A percentile compares a stretch with the other conserved stretches of the same genome.
Evolutionary conservation across 1,139 yeast species (phyloP).

Genomic region (Blastobotrys illinoisensis): DNA sequence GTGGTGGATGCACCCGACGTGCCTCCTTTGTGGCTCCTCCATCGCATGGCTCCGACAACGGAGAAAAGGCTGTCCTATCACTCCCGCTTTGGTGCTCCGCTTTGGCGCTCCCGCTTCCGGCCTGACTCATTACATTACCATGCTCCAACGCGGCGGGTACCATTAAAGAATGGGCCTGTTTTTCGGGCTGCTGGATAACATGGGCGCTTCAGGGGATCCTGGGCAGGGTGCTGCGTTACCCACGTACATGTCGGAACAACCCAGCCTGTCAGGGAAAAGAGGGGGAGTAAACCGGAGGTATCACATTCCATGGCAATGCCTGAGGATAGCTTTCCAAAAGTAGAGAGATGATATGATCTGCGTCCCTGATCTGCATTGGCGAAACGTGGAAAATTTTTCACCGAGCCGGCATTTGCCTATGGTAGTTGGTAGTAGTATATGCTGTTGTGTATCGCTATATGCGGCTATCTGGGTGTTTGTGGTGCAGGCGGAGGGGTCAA

Average conservation of each 20-base stretch:
- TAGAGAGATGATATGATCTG: background rate
- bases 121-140: background rate
- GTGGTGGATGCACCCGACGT: background rate
- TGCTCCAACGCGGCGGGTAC: too few species aligned
- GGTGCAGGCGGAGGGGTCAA: too few species aligned
- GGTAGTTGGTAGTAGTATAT: background rate
- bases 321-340: background rate
- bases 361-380: background rate
- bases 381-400: background rate
- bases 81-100: too few species aligned
- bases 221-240: background rate
- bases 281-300: background rate
- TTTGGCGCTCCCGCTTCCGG: too few species aligned
- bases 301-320: background rate
- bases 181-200: too few species aligned
- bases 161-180: too few species aligned
- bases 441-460: too few species aligned
- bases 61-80: background rate
- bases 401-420: background rate
- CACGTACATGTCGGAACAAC: background rate
- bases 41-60: background rate
- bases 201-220: background rate
- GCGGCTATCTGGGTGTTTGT: too few species aligned
- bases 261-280: too few species aligned
- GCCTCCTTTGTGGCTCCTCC: background rate